Evolutionary conservation across 2,329 filamentous ascomycete genomes (phyloP).

Genomic region (Calonectria hawksworthii): DNA sequence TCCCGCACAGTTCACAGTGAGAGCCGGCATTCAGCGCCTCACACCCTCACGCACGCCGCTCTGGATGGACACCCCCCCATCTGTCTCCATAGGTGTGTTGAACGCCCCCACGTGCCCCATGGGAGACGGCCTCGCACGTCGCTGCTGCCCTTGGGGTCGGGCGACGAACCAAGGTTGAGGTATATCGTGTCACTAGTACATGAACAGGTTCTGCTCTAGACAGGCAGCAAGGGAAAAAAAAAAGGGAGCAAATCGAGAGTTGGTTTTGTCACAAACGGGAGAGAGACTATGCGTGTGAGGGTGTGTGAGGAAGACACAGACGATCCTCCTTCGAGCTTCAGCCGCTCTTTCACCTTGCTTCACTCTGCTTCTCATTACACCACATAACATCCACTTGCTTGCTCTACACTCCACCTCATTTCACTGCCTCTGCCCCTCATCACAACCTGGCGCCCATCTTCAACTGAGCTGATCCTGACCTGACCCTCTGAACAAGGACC

Average conservation of each 20-base stretch:
- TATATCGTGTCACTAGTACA: constrained; percentile 43
- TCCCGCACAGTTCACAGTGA: constrained; percentile 25
- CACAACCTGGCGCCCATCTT: constrained; percentile 18
- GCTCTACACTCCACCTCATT: constrained; percentile 20
- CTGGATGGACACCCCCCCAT: constrained; percentile 22
- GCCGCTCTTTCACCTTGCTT: constrained; percentile 1
- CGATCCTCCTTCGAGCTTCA: not conserved
- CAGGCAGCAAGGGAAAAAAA: constrained; percentile 25
- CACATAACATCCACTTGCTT: constrained; percentile 20
- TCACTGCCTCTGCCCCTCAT: constrained; percentile 14
- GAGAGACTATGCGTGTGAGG: not conserved
- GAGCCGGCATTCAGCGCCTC: constrained; percentile 17
- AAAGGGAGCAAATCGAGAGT: constrained; percentile 18
- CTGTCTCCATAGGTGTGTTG: constrained; percentile 21
- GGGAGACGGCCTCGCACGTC: constrained; percentile 38
- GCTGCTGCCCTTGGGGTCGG: constrained; percentile 35
- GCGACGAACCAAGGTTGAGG: constrained; percentile 37
- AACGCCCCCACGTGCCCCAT: constrained; percentile 44
- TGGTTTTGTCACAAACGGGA: not conserved
- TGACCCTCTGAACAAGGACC: constrained; percentile 25
- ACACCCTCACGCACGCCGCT: constrained; percentile 29
- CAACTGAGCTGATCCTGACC: constrained; percentile 36
- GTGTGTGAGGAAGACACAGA: constrained; percentile 4
- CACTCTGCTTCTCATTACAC: constrained; percentile 19
- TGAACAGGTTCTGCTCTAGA: constrained; percentile 13